These are phyloP conservation scores for Oxytropis ochrocephala DNA, from an alignment of 306 rosid genomes.

Conservation along the genomic window DNA sequence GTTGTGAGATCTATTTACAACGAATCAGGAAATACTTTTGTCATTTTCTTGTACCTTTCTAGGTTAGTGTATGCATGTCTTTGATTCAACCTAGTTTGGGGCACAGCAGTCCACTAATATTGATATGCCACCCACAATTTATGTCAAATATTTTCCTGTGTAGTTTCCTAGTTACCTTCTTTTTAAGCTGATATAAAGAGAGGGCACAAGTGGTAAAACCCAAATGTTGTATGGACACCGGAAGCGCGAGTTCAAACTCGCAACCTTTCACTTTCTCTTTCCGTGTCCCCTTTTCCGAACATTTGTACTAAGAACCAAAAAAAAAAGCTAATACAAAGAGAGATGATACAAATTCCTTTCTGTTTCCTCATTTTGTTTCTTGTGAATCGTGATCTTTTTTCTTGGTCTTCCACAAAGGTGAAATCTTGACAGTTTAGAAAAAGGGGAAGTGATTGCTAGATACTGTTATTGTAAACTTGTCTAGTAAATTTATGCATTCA, in stretches of 20 bases:
- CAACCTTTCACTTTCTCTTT: no score
- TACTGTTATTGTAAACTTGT: not conserved
- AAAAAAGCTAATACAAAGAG: not conserved
- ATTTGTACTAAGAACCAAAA: no score
- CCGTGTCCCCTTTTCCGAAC: no score
- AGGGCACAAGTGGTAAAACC: not conserved
- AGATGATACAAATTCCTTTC: not conserved
- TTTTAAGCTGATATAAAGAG: not conserved
- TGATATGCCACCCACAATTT: not conserved
- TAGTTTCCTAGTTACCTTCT: not conserved
- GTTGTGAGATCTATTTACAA: not conserved
- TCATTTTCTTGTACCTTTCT: not conserved
- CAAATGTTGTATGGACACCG: no score
- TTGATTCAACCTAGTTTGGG: not conserved
- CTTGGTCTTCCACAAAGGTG: not conserved
- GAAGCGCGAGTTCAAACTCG: no score
- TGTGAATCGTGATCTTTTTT: not conserved
- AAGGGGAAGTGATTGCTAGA: not conserved
- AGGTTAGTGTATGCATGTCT: not conserved
- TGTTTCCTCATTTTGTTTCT: not conserved
- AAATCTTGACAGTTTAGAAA: not conserved
- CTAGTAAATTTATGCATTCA: constrained; percentile 6
- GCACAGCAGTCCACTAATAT: not conserved
- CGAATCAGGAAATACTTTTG: not conserved
- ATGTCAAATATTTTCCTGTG: not conserved